Conservation (phyloP, 805 yeast genomes). For the Saccharomycopsis synnaedendra region DNA sequence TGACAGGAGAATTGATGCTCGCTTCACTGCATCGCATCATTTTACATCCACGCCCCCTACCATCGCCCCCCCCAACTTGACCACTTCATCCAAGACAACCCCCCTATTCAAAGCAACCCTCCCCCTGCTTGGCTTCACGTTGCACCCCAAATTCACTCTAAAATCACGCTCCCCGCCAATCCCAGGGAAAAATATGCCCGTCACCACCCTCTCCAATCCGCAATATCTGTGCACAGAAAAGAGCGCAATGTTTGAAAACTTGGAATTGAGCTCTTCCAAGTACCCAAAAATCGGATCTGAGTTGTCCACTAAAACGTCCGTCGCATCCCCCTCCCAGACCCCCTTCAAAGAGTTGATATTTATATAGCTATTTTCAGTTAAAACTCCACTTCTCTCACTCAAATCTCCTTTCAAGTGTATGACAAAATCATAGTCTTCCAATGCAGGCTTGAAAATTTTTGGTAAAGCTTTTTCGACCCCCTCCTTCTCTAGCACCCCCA, state of each 20-base stretch:
- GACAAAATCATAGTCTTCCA: conserved; percentile 75
- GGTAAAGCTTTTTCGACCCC: conserved; percentile 36
- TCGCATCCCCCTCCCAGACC: conserved; percentile 27
- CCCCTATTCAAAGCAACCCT: conserved; percentile 54
- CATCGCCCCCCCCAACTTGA: conserved; percentile 57
- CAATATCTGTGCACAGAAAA: conserved; percentile 51
- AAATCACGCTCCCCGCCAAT: conserved; percentile 33
- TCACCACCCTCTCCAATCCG: conserved; percentile 50
- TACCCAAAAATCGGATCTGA: conserved; percentile 54
- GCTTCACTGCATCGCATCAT: background rate
- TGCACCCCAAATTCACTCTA: conserved; percentile 68
- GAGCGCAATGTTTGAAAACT: conserved; percentile 56
- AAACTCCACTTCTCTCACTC: conserved; percentile 34
- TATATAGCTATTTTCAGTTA: conserved; percentile 44
- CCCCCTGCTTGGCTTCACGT: conserved; percentile 41
- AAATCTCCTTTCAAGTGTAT: conserved; percentile 37
- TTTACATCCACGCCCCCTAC: conserved; percentile 14
- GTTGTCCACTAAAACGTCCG: conserved; percentile 22
- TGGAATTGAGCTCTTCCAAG: conserved; percentile 46
- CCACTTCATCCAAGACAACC: conserved; percentile 64
- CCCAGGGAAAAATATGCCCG: conserved; percentile 74
- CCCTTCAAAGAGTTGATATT: conserved; percentile 29
- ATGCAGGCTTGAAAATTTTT: conserved; percentile 67
- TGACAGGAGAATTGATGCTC: no score
- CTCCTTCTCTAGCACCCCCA: conserved; percentile 36